Conservation (phyloP, 768 basidiomycete species). For the Lentinula detonsa region DNA sequence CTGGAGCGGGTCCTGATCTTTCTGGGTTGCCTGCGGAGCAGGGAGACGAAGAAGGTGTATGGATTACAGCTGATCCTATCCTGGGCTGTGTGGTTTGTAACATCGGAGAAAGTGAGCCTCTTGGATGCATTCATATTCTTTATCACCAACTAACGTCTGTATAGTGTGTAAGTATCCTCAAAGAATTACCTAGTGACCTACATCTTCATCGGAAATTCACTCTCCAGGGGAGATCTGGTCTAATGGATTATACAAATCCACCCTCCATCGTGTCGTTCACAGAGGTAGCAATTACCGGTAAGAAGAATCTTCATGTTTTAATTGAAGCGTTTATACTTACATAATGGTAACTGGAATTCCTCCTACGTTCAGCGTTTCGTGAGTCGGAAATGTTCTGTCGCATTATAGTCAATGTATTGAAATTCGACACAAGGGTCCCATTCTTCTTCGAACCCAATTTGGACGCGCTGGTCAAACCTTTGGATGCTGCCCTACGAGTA, state of each 20-base stretch:
- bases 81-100: constrained; percentile 85
- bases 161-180: background rate
- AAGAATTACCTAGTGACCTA: background rate
- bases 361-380: constrained; percentile 57
- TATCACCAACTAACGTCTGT: background rate
- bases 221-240: constrained; percentile 93
- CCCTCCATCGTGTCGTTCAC: constrained; percentile 87
- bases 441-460: constrained; percentile 96
- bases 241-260: constrained; percentile 80
- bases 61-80: constrained; percentile 84
- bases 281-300: constrained; percentile 63
- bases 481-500: constrained; percentile 52
- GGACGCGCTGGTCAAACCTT: constrained; percentile 58
- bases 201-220: background rate
- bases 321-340: too few relatives aligned
- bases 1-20: constrained; percentile 23
- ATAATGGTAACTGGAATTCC: background rate
- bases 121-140: background rate
- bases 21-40: constrained; percentile 43
- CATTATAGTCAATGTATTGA: background rate
- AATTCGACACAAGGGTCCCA: constrained; percentile 52
- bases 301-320: constrained; percentile 10
- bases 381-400: constrained; percentile 20
- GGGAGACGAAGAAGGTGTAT: constrained; percentile 53
- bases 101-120: constrained; percentile 76